Conservation (phyloP, 257 asterid species). For the Nicotiana otophora region DNA sequence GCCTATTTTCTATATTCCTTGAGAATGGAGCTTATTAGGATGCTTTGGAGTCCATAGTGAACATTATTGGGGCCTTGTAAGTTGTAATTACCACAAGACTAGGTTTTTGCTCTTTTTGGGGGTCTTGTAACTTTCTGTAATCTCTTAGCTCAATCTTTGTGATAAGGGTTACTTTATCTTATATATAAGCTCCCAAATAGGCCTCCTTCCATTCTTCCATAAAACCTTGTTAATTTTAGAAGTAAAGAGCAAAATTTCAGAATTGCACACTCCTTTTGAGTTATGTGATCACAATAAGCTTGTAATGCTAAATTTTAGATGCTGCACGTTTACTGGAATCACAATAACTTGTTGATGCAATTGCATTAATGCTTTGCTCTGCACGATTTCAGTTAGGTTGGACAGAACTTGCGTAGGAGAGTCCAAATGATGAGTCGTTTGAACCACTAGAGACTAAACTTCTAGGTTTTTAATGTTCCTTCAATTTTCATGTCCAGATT, state of each 20-base stretch:
- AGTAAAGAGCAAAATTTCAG: background rate
- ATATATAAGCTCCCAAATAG: background rate
- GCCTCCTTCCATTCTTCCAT: background rate
- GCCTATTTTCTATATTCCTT: background rate
- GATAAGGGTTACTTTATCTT: too few species aligned
- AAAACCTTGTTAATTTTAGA: background rate
- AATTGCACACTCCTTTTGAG: background rate
- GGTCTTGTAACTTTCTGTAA: too few species aligned
- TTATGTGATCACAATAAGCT: background rate
- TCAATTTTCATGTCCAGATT: background rate
- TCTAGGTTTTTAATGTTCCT: background rate
- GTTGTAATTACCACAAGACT: too few species aligned
- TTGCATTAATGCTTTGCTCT: background rate
- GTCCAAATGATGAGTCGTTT: background rate
- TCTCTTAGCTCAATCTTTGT: too few species aligned
- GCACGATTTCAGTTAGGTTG: background rate
- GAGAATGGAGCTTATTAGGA: conserved; percentile 1
- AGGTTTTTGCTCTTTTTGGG: too few species aligned
- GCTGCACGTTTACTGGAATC: background rate
- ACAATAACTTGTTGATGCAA: background rate
- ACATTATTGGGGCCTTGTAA: too few species aligned
- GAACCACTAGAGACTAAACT: background rate
- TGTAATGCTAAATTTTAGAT: background rate
- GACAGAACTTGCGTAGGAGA: background rate
- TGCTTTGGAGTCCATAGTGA: background rate